Percentiles rank a stretch among this genome's conserved stretches.
Conservation (phyloP, 129 eudicot species). For the Ambrosia trifida region DNA sequence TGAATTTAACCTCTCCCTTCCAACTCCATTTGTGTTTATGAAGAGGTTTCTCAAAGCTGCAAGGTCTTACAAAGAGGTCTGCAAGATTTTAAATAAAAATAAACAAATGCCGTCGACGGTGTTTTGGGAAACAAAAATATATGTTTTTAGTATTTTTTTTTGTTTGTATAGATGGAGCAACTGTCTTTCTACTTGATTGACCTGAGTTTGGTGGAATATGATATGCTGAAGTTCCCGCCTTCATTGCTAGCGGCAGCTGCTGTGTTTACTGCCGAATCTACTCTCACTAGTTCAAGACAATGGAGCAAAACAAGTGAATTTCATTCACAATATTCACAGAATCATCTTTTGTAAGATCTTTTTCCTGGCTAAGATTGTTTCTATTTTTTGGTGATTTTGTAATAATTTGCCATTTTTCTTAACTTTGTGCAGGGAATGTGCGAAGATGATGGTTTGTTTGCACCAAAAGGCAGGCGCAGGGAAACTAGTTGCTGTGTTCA, state of each 20-base stretch:
- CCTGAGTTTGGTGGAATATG: slow-evolving; percentile 70
- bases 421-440: slow-evolving; percentile 56
- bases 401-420: neutral
- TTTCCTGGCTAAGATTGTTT: neutral
- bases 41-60: slow-evolving; percentile 80
- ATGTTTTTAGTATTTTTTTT: neutral
- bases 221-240: slow-evolving; percentile 77
- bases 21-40: slow-evolving; percentile 79
- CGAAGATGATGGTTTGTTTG: slow-evolving; percentile 60
- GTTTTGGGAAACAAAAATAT: neutral
- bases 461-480: slow-evolving; percentile 70
- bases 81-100: neutral
- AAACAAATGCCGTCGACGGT: too few relatives aligned
- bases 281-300: slow-evolving; percentile 45
- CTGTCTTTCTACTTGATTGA: slow-evolving; percentile 72
- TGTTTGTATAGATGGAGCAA: slow-evolving; percentile 56
- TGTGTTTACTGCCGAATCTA: slow-evolving; percentile 69
- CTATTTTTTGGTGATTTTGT: neutral
- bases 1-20: slow-evolving; percentile 67
- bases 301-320: slow-evolving; percentile 69
- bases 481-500: slow-evolving; percentile 66
- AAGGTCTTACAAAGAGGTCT: slow-evolving; percentile 59
- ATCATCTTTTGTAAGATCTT: slow-evolving; percentile 57
- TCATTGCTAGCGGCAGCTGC: slow-evolving; percentile 87
- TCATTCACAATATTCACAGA: slow-evolving; percentile 54